Conservation (phyloP, 306 rosid species). For the Begonia fuchsioides region DNA sequence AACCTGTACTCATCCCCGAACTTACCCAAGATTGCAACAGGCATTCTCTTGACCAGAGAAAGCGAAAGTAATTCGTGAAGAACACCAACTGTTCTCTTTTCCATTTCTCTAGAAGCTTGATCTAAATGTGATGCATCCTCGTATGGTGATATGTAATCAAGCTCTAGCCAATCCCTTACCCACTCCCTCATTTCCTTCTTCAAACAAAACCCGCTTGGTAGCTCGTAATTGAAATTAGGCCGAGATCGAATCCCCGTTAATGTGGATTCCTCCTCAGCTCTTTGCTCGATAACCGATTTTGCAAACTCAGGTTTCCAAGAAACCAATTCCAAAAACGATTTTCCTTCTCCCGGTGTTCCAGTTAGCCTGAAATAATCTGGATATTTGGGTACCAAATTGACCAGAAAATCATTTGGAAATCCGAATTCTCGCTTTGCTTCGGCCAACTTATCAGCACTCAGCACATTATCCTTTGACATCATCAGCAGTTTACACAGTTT, state of each 20-base stretch:
- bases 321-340: conserved; percentile 57
- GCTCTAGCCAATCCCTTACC: conserved; percentile 89
- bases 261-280: conserved; percentile 56
- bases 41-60: conserved; percentile 57
- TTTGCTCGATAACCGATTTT: conserved; percentile 57
- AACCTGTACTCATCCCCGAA: conserved; percentile 66
- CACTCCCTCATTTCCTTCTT: conserved; percentile 87
- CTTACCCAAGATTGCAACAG: conserved; percentile 65
- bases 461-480: conserved; percentile 54
- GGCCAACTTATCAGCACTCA: conserved; percentile 67
- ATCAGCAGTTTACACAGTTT: conserved; percentile 65
- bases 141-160: conserved; percentile 62
- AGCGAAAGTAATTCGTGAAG: conserved; percentile 54
- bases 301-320: conserved; percentile 57
- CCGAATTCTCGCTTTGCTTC: conserved; percentile 86
- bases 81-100: conserved; percentile 40
- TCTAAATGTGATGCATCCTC: conserved; percentile 45
- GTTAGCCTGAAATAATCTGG: conserved; percentile 52
- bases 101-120: conserved; percentile 61
- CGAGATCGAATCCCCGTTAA: conserved; percentile 48
- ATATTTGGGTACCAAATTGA: conserved; percentile 62
- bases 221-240: conserved; percentile 57
- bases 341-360: conserved; percentile 54
- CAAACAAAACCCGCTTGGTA: conserved; percentile 57
- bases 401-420: conserved; percentile 71